These are phyloP conservation scores for Dorcoceras hygrometricum DNA, from an alignment of 257 asterid genomes.

Conservation along the genomic window DNA sequence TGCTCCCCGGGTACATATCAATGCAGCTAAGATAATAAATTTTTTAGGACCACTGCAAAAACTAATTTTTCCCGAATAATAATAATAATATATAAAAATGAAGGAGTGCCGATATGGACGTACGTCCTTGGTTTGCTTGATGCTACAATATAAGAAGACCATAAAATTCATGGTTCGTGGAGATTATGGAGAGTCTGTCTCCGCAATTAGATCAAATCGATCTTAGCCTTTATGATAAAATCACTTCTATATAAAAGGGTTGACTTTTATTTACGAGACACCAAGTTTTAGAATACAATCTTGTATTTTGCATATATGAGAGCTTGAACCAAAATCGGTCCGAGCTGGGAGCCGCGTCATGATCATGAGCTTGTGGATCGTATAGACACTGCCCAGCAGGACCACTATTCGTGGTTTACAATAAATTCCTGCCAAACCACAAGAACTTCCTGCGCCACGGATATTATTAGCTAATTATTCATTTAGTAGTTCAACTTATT, in stretches of 20 bases:
- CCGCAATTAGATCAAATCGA: too few relatives aligned
- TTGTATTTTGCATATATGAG: too few relatives aligned
- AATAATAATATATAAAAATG: constrained; percentile 7
- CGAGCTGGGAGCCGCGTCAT: too few relatives aligned
- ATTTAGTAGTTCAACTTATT: too few relatives aligned
- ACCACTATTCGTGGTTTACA: constrained; percentile 35
- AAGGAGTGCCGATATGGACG: constrained; percentile 44
- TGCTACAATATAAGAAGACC: too few relatives aligned
- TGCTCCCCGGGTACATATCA: not conserved
- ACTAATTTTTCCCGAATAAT: not conserved
- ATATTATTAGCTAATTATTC: constrained; percentile 9
- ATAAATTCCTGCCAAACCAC: not conserved
- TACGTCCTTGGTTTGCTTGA: constrained; percentile 17
- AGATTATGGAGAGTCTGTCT: too few relatives aligned
- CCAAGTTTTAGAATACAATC: too few relatives aligned
- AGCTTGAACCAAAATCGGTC: too few relatives aligned
- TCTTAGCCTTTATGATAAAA: too few relatives aligned
- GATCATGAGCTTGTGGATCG: constrained; percentile 26
- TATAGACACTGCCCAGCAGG: constrained; percentile 31
- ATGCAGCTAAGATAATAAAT: constrained; percentile 22
- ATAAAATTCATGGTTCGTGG: too few relatives aligned
- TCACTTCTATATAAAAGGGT: too few relatives aligned
- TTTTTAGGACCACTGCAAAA: constrained; percentile 29
- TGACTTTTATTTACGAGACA: too few relatives aligned
- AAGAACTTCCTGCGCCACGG: constrained; percentile 12